These are phyloP conservation scores for Plectosphaerella cucumerina DNA, from an alignment of 2,329 filamentous ascomycete species.

Conservation along the genomic window DNA sequence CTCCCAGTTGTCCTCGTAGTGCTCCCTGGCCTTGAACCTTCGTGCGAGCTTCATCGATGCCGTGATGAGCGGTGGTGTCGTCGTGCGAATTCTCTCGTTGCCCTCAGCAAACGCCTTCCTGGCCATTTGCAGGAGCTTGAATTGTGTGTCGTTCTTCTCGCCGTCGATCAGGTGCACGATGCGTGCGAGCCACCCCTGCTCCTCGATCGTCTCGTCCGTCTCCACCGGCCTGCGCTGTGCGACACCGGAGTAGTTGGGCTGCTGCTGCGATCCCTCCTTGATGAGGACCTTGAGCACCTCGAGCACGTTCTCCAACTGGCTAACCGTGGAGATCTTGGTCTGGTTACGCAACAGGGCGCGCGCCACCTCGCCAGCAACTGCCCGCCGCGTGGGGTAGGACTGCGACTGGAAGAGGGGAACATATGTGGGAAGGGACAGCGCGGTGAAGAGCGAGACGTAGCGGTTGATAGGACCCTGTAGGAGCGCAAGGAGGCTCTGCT, in stretches of 20 bases:
- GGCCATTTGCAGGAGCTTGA: slow-evolving; percentile 84
- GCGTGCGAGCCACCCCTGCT: slow-evolving; percentile 94
- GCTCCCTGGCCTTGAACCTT: slow-evolving; percentile 84
- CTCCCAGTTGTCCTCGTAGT: slow-evolving; percentile 65
- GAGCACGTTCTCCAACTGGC: slow-evolving; percentile 83
- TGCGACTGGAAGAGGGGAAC: slow-evolving; percentile 86
- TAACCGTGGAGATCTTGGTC: slow-evolving; percentile 70
- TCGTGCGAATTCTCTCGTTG: slow-evolving; percentile 93
- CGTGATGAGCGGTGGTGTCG: slow-evolving; percentile 87
- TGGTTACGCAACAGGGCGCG: slow-evolving; percentile 78
- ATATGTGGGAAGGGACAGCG: slow-evolving; percentile 85
- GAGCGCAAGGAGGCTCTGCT: slow-evolving; percentile 83
- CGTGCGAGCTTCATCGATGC: slow-evolving; percentile 85
- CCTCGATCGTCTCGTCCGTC: slow-evolving; percentile 96
- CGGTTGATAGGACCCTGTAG: slow-evolving; percentile 86
- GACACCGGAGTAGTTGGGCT: slow-evolving; percentile 79
- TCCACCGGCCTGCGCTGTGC: slow-evolving; percentile 72
- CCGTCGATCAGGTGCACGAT: slow-evolving; percentile 84
- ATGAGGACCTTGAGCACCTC: slow-evolving; percentile 88
- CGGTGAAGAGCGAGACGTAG: slow-evolving; percentile 95
- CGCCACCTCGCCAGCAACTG: slow-evolving; percentile 85
- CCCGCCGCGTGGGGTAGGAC: slow-evolving; percentile 85
- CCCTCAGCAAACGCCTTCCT: slow-evolving; percentile 86
- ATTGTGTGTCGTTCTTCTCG: slow-evolving; percentile 87
- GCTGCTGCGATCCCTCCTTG: slow-evolving; percentile 82